Percentiles rank a stretch among this genome's conserved stretches.
Evolutionary conservation across 805 yeast species (phyloP).

Genomic region (Ogataea minuta): DNA sequence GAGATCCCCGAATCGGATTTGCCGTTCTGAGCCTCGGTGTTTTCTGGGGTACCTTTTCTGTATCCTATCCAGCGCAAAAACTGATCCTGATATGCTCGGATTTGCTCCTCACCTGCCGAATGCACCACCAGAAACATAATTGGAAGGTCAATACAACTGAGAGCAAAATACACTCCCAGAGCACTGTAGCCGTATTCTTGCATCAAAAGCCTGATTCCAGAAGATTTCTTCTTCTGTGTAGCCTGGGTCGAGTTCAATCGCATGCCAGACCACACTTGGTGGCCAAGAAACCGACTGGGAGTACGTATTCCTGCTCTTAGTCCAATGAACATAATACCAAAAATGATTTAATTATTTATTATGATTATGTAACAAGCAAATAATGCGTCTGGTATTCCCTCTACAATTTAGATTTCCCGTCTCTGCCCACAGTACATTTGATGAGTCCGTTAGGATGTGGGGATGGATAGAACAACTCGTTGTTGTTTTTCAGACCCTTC

Average conservation of each 20-base stretch:
- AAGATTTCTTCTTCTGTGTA: constrained; percentile 31
- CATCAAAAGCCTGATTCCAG: constrained; percentile 61
- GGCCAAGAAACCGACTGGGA: neutral
- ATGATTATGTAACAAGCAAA: constrained; percentile 6
- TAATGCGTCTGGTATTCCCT: neutral
- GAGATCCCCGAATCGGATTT: constrained; percentile 22
- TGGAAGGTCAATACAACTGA: constrained; percentile 80
- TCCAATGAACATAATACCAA: constrained; percentile 1
- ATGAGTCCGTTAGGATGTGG: constrained; percentile 93
- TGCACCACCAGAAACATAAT: constrained; percentile 81
- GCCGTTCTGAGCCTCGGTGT: constrained; percentile 24
- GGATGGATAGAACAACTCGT: constrained; percentile 83
- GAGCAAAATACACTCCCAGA: constrained; percentile 72
- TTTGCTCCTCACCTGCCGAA: constrained; percentile 80
- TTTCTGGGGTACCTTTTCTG: constrained; percentile 18
- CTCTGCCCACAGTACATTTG: constrained; percentile 80
- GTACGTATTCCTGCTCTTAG: constrained; percentile 1
- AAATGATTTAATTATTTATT: constrained; percentile 1
- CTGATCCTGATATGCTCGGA: constrained; percentile 61
- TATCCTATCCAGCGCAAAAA: constrained; percentile 63
- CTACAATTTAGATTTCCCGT: constrained; percentile 53
- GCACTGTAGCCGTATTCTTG: constrained; percentile 92
- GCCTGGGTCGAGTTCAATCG: constrained; percentile 22
- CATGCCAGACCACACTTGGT: constrained; percentile 1
- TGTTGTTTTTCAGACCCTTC: constrained; percentile 80